Base-by-base conservation (phyloP, 1,284 basidiomycete genomes). In the Cutaneotrichosporon cavernicola region DNA sequence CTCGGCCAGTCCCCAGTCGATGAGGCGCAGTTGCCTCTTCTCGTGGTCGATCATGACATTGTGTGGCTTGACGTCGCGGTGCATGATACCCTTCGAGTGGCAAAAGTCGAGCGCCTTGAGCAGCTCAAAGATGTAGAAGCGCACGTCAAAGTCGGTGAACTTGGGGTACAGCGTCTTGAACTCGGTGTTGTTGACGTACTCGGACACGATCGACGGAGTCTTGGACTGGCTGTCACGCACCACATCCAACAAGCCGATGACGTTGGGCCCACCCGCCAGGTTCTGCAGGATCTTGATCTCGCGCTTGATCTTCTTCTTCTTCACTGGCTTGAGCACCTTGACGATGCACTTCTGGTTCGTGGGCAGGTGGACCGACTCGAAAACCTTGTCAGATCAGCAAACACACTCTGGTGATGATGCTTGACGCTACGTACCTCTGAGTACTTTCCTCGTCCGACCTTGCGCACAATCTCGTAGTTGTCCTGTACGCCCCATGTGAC, bases 1-100 rank as follows among this genome's bases (percentile, higher is more conserved):
- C 81, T 99, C 96, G 58, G 96, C 96, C 72, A 99, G 84, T 76
- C 96, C 96, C 96, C 96, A 99, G 83, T 99, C 96, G 79, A 99
- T 99, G 63, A 99, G 84, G 43, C 96, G 90, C 62, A 97, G 92
- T 85, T 95, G 94, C 76, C 92, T 89, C 80, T 90, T 90, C 75
- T 97, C 92, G 76, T 98, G 95, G 81, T 99, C 97, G 80, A 99
- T 98, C 94, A 99, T 98, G 64, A 99, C 95, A 79, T 99, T 99
- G 82, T 97, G 94, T 5, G 97, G 96, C 80, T 99, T 99, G 69
- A 99, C 96, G 79, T 99, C 97, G 69, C 97, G 87, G 78, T 99
- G 97, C 94, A 98, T 99, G 80, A 98, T 98, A 14, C 96, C 96
- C 72, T 95, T 91, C 38, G 96, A 98, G 81, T 98, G 97, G 76